phyloP scores from a whole-genome alignment of 768 basidiomycete species.

The Galerina marginata region DNA sequence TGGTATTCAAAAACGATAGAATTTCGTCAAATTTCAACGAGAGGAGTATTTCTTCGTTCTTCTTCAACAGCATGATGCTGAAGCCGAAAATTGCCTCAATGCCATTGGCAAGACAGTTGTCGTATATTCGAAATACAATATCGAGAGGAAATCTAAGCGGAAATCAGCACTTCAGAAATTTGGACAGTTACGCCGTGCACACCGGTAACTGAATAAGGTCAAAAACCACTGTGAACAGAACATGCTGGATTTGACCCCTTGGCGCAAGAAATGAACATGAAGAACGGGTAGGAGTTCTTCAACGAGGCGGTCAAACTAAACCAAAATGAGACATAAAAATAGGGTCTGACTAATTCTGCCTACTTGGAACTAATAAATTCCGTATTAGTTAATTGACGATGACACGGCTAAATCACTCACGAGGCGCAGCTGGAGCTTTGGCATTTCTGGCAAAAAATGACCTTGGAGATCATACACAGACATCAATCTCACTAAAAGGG shows the following conservation, averaged over 20 bases:
- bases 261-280: slow-evolving; percentile 90
- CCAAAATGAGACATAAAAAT: background rate
- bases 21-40: slow-evolving; percentile 91
- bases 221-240: slow-evolving; percentile 99
- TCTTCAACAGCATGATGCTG: slow-evolving; percentile 83
- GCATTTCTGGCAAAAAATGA: slow-evolving; percentile 99
- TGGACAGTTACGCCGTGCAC: slow-evolving; percentile 23
- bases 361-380: slow-evolving; percentile 28
- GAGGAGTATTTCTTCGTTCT: slow-evolving; percentile 83
- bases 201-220: slow-evolving; percentile 96
- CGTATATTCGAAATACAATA: slow-evolving; percentile 95
- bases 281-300: slow-evolving; percentile 93
- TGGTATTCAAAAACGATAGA: slow-evolving; percentile 79
- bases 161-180: background rate
- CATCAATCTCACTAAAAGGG: slow-evolving; percentile 93
- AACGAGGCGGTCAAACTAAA: slow-evolving; percentile 89
- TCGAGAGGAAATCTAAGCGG: slow-evolving; percentile 84
- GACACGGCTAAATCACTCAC: slow-evolving; percentile 44
- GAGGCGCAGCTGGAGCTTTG: slow-evolving; percentile 90
- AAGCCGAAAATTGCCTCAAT: slow-evolving; percentile 98
- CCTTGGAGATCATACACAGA: slow-evolving; percentile 94
- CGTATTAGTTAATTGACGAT: background rate
- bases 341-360: background rate
- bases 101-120: slow-evolving; percentile 94
- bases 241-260: slow-evolving; percentile 98